Evolutionary conservation across 192 early-diverging fungal genomes (phyloP), one percentile per base, ranked within the genome.

Genomic region (Mortierella alpina): DNA sequence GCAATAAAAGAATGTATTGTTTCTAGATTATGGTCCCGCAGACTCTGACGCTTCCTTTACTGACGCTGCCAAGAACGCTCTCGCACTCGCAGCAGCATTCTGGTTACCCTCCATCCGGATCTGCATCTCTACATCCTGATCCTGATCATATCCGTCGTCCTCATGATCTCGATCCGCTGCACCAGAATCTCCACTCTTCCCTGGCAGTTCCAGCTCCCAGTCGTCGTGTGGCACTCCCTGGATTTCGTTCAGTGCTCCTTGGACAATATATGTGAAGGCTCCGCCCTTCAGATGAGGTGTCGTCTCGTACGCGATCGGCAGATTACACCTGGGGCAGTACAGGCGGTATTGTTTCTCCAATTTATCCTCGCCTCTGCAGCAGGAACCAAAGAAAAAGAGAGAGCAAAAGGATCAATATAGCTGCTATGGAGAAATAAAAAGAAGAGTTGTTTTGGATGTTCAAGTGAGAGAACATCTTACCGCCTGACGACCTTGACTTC

Each of bases 231-330:
- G 75, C 17, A 76, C 84, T 17, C 89, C 87, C 73, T 90, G 89
- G 44, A 80, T 80, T 59, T 90, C 84, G 22, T 82, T 87, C 69
- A 90, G 61, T 12, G 87, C 82, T 39, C 87, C 86, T 49, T 90
- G 86, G 22, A 88, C 73, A 56, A 90, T 82, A 75, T 90, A 90
- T 11, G 89, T 90, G 53, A 86, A 88, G 6, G 77, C 78, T 3
- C 89, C 89, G 15, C 67, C 59, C 59, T 88, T 88, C 5, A 86
- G 68, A 58, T 83, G 70, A 10, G 75, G 75, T 12, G 79, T 87
- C 15, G 83, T 83, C 75, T 90, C 89, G 66, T 90, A 90, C 14
- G 86, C 89, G 59, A 90, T 80, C 15, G 86, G 42, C 39, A 88
- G 60, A 51, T 76, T 82, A 59, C 89, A 90, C 52, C 88, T 67